Conservation (phyloP, 75 land plant species). For the Isoetes taiwanensis region DNA sequence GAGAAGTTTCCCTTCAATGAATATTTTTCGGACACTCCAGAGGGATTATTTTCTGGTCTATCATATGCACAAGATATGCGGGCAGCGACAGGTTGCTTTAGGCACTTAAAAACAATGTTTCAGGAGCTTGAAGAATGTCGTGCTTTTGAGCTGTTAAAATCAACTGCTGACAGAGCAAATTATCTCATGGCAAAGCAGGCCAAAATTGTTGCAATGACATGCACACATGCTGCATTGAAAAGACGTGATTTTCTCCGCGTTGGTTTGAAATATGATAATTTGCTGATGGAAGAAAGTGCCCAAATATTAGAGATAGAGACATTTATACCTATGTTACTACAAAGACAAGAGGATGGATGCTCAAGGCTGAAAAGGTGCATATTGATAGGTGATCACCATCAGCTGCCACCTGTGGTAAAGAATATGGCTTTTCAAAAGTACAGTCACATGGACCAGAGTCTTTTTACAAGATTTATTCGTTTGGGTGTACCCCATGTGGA, state of each 20-base stretch:
- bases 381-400: slow-evolving; percentile 98
- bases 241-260: slow-evolving; percentile 83
- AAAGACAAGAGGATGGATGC: slow-evolving; percentile 94
- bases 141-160: slow-evolving; percentile 93
- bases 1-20: slow-evolving; percentile 90
- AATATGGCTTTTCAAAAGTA: slow-evolving; percentile 98
- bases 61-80: slow-evolving; percentile 92
- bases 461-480: slow-evolving; percentile 93
- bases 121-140: slow-evolving; percentile 96
- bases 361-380: slow-evolving; percentile 96
- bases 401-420: slow-evolving; percentile 98
- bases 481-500: slow-evolving; percentile 93
- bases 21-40: slow-evolving; percentile 59
- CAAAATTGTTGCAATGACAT: slow-evolving; percentile 98
- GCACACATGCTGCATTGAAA: slow-evolving; percentile 97
- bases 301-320: slow-evolving; percentile 98
- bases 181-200: slow-evolving; percentile 98
- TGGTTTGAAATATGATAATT: slow-evolving; percentile 92
- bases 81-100: slow-evolving; percentile 90
- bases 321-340: slow-evolving; percentile 93
- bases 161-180: slow-evolving; percentile 93
- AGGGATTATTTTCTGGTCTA: slow-evolving; percentile 60
- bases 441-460: slow-evolving; percentile 97
- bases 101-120: slow-evolving; percentile 83
- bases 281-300: slow-evolving; percentile 99